A percentile compares a stretch with the other conserved stretches of the same genome.
phyloP scores from a whole-genome alignment of 164 flowering plant genomes.

The Nelumbo lutea region DNA sequence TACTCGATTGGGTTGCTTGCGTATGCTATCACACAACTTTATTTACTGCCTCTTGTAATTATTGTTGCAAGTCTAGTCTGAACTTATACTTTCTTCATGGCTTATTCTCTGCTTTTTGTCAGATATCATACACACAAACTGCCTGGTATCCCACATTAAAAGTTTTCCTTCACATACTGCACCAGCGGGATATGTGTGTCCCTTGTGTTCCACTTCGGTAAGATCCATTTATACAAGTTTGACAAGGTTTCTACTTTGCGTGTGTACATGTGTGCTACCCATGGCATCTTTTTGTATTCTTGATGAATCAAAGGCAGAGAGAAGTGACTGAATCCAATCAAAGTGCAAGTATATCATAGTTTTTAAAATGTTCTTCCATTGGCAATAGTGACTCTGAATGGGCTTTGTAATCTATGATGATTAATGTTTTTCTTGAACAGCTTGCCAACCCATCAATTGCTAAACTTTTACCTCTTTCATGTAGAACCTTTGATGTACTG shows the following conservation, averaged over 20 bases:
- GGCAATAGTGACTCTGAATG: too few relatives aligned
- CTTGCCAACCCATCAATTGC: too few relatives aligned
- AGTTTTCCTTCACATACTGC: slow-evolving; percentile 89
- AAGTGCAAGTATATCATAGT: too few relatives aligned
- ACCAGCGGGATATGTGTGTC: slow-evolving; percentile 94
- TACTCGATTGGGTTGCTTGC: slow-evolving; percentile 96
- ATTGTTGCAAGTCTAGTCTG: not conserved
- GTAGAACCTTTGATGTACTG: too few relatives aligned
- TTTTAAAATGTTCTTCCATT: too few relatives aligned
- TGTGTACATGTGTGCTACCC: too few relatives aligned
- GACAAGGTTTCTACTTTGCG: not conserved
- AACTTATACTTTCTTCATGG: slow-evolving; percentile 1
- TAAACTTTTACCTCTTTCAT: too few relatives aligned
- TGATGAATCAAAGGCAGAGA: too few relatives aligned
- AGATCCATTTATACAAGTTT: slow-evolving; percentile 21
- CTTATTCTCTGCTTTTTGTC: slow-evolving; percentile 13
- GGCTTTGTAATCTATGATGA: too few relatives aligned
- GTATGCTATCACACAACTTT: slow-evolving; percentile 46
- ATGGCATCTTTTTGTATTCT: too few relatives aligned
- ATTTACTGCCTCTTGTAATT: not conserved
- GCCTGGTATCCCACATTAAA: slow-evolving; percentile 85
- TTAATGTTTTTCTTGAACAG: too few relatives aligned
- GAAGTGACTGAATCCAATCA: too few relatives aligned
- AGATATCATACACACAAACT: slow-evolving; percentile 89
- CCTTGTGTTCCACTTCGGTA: slow-evolving; percentile 80